Evolutionary conservation across 2,329 filamentous ascomycete genomes (phyloP), one percentile per base, ranked within the genome.

Genomic region (Geosmithia flava): DNA sequence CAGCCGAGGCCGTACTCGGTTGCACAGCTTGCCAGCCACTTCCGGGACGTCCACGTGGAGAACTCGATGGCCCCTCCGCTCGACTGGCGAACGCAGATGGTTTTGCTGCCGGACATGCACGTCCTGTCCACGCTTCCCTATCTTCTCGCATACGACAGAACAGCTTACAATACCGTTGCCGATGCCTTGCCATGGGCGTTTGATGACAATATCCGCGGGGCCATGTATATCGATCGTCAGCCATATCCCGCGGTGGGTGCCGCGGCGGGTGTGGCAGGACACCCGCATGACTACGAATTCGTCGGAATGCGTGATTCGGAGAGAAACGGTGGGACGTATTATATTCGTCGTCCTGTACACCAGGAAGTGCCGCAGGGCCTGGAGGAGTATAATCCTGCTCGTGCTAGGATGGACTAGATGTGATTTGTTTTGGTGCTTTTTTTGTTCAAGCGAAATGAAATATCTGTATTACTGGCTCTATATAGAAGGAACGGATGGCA

Each of bases 11-110:
- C 69, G 10, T 74, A 75, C 51, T 76, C 75, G n/a, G 64, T 85
- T 16, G 71, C 78, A 27, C 72, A 75, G 47, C 72, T 86, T 49
- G 74, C 76, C 51, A 75, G 72, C 49, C 74, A 81, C 53, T 79
- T 80, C 49, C 74, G 79, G 40, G 56, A 57, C 45, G 59, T 58
- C 19, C 72, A 75, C 52, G 48, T 66, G 19, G 57, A 64, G 45
- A 58, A 57, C 48, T 7, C 44, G 53, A 49, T 43, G 49, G 5
- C 50, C 54, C 7, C 50, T 56, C 15, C 33, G 33, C 50, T 65
- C 37, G 65, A 74, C 52, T 76, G 73, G 72, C 60, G 63, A 19
- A 55, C 59, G 6, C 64, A 72, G 40, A 76, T 76, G 72, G 58
- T 76, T 7, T 53, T 64, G 46, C 52, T 71, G 8, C 65, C 69